phyloP scores from a whole-genome alignment of 805 yeast species.

The Lachancea nothofagi region DNA sequence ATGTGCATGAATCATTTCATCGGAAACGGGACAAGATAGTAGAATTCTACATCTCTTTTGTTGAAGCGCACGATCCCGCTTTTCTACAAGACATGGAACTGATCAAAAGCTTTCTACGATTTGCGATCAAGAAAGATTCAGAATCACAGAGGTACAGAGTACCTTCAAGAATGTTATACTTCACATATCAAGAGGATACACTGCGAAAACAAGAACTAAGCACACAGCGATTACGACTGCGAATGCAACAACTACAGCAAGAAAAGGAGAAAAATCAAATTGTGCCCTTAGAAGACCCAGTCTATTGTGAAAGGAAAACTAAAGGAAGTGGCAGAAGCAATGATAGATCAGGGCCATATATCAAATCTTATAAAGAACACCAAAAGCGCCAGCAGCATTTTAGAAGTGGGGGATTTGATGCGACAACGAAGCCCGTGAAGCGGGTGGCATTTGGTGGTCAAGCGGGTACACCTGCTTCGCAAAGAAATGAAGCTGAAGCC shows the following conservation, averaged over 20 bases:
- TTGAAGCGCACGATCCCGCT: slow-evolving; percentile 13
- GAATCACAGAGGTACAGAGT: slow-evolving; percentile 27
- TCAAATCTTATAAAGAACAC: slow-evolving; percentile 19
- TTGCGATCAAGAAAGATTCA: slow-evolving; percentile 18
- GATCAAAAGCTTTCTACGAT: slow-evolving; percentile 14
- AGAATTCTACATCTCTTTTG: slow-evolving; percentile 18
- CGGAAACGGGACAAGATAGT: slow-evolving; percentile 22
- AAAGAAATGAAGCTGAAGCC: background rate
- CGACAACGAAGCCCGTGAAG: slow-evolving; percentile 14
- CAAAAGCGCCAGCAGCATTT: slow-evolving; percentile 20
- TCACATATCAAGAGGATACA: slow-evolving; percentile 32
- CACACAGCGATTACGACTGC: slow-evolving; percentile 32
- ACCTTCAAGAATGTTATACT: slow-evolving; percentile 34
- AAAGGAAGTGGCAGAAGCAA: slow-evolving; percentile 4
- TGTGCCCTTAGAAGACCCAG: slow-evolving; percentile 22
- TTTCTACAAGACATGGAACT: slow-evolving; percentile 15
- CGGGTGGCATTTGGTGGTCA: slow-evolving; percentile 33
- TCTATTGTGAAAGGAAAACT: slow-evolving; percentile 14
- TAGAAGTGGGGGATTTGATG: slow-evolving; percentile 15
- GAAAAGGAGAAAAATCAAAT: slow-evolving; percentile 32
- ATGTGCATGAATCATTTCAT: slow-evolving; percentile 29
- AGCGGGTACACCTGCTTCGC: slow-evolving; percentile 18
- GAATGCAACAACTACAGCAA: slow-evolving; percentile 26
- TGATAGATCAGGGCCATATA: slow-evolving; percentile 16
- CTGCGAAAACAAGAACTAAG: slow-evolving; percentile 32